Evolutionary conservation across 78 protist species (phyloP).

Genomic region (Blattamonas nauphoetae): DNA sequence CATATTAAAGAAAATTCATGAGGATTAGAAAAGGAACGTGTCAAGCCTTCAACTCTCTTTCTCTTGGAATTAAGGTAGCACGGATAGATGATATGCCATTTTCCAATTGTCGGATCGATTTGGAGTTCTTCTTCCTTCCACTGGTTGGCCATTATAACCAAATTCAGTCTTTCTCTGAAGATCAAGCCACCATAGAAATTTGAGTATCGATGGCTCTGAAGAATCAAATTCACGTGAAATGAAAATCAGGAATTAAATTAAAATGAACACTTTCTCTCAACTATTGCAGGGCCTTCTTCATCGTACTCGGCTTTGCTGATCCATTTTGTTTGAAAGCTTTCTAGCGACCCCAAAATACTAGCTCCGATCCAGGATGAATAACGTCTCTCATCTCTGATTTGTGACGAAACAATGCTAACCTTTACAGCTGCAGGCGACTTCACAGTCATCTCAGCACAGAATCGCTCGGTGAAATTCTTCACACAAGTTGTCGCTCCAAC

Average conservation of each 20-base stretch:
- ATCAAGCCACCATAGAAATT: too few species aligned
- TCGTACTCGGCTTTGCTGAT: neutral
- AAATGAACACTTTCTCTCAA: constrained; percentile 23
- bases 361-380: constrained; percentile 16
- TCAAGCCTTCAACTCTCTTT: too few species aligned
- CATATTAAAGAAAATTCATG: too few species aligned
- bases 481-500: neutral
- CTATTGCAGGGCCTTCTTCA: constrained; percentile 28
- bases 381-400: neutral
- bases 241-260: neutral
- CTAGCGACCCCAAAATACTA: constrained; percentile 6
- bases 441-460: neutral
- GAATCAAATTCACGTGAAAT: too few species aligned
- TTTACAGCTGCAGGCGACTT: neutral
- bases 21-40: too few species aligned
- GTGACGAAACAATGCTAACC: neutral
- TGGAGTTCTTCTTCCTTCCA: too few species aligned
- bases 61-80: too few species aligned
- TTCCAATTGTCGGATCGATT: too few species aligned
- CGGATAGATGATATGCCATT: too few species aligned
- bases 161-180: too few species aligned
- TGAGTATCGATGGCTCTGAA: too few species aligned
- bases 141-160: too few species aligned
- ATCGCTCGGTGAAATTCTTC: neutral
- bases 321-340: neutral